Evolutionary conservation across 768 basidiomycete species (phyloP), one percentile per base, ranked within the genome.

Genomic region (Auricularia heimuer): DNA sequence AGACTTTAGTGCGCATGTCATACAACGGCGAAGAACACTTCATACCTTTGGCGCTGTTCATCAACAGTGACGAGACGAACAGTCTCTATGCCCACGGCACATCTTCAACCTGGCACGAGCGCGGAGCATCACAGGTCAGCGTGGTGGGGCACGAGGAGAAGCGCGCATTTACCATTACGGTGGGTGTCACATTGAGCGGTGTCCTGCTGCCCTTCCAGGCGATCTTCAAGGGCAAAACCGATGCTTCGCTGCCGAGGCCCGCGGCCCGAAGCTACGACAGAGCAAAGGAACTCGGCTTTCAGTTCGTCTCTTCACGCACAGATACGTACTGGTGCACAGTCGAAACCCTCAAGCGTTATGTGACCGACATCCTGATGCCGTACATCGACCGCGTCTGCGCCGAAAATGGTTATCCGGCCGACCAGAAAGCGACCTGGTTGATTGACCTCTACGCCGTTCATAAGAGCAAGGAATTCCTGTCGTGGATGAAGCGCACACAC

Each of bases 11-110:
- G 37, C 37, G 37, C 37, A 12, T 6, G 37, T 39, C 7, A 6
- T 39, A 39, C 37, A 39, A 76, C 42, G 69, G 66, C 3, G 61
- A 72, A 16, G 21, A 70, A 34, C 65, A 70, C 4, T 74, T 75
- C 62, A 69, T 54, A 14, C 44, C 54, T 4, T 69, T 61, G 51
- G 60, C 71, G 29, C 70, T 78, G 2, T 58, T 65, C 7, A 74
- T 77, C 58, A 77, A 80, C 63, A 67, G 68, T 0, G 77, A 81
- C 68, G 78, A 80, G 61, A 77, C 75, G 3, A 74, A 79, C 39
- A 39, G 72, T 7, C 34, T 72, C 0, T 74, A 72, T 54, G 66
- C 68, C 2, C 73, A 68, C 21, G 74, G 71, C 4, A 62, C 69
- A 4, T 65, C 67, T 2, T 62, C 70, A 47, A 79, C 78, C 4